Percentiles rank a stretch among this genome's conserved stretches.
These are phyloP conservation scores for Atkinsonella texensis DNA, from an alignment of 2,329 filamentous ascomycete genomes.

Conservation along the genomic window DNA sequence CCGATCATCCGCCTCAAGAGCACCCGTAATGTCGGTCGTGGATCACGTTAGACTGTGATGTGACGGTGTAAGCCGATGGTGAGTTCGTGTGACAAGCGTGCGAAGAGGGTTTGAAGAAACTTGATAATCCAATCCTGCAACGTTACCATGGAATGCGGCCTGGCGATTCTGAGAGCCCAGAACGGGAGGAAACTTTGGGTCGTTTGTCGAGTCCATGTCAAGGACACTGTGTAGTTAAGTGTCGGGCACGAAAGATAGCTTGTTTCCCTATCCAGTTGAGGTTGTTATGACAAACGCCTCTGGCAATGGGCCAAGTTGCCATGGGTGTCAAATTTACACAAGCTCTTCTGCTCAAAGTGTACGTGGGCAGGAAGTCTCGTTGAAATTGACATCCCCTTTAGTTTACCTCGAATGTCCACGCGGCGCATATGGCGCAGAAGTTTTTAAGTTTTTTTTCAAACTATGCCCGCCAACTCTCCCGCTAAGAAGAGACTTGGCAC, in stretches of 20 bases:
- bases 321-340: too few species aligned
- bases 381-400: too few species aligned
- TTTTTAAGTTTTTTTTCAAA: too few species aligned
- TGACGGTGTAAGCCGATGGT: background rate
- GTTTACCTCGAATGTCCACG: too few species aligned
- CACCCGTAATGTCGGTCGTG: background rate
- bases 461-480: too few species aligned
- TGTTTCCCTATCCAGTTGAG: background rate
- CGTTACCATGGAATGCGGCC: background rate
- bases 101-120: background rate
- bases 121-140: background rate
- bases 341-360: too few species aligned
- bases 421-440: too few species aligned
- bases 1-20: background rate
- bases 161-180: background rate
- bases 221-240: background rate
- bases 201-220: background rate
- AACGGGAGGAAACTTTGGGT: background rate
- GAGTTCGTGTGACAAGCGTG: background rate
- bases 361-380: too few species aligned
- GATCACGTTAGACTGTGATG: background rate
- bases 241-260: background rate
- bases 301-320: too few species aligned
- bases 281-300: too few species aligned
- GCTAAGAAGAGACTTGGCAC: too few species aligned